These are phyloP conservation scores for Fusarium sp. DNA, from an alignment of 2,329 filamentous ascomycete genomes.

Conservation along the genomic window DNA sequence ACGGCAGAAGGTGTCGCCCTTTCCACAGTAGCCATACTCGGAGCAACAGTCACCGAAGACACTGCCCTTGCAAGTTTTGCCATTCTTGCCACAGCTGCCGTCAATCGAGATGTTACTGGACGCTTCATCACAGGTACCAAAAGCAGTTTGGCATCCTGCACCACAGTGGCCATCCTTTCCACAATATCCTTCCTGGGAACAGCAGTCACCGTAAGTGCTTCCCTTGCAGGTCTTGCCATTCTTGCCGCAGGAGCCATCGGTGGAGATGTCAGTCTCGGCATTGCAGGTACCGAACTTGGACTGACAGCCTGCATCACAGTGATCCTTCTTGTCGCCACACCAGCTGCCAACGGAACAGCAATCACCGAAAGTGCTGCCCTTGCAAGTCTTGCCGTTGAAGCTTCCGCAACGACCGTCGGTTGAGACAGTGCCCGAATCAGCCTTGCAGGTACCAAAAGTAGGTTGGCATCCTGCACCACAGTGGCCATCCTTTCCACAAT, in stretches of 20 bases:
- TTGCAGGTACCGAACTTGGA: not conserved
- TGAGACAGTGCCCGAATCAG: not conserved
- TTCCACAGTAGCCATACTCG: not conserved
- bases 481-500: not conserved
- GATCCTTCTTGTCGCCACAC: not conserved
- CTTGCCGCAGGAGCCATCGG: slow-evolving; percentile 2
- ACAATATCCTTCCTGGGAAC: slow-evolving; percentile 1
- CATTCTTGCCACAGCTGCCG: slow-evolving; percentile 9
- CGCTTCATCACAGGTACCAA: not conserved
- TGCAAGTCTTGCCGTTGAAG: not conserved
- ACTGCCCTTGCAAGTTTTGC: slow-evolving; percentile 13
- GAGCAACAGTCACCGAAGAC: not conserved
- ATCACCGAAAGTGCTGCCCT: not conserved
- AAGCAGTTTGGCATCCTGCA: not conserved
- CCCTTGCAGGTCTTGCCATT: slow-evolving; percentile 10
- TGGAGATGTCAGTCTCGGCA: not conserved
- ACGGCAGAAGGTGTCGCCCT: not conserved
- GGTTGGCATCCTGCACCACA: not conserved
- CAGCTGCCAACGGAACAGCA: not conserved
- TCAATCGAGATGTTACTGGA: not conserved
- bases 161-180: not conserved
- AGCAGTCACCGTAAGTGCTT: slow-evolving; percentile 4
- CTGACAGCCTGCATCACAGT: not conserved
- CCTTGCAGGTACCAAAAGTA: not conserved
- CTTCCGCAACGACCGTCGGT: not conserved